Conservation (phyloP, 2,329 filamentous ascomycete genomes). For the Fonsecaea nubica region DNA sequence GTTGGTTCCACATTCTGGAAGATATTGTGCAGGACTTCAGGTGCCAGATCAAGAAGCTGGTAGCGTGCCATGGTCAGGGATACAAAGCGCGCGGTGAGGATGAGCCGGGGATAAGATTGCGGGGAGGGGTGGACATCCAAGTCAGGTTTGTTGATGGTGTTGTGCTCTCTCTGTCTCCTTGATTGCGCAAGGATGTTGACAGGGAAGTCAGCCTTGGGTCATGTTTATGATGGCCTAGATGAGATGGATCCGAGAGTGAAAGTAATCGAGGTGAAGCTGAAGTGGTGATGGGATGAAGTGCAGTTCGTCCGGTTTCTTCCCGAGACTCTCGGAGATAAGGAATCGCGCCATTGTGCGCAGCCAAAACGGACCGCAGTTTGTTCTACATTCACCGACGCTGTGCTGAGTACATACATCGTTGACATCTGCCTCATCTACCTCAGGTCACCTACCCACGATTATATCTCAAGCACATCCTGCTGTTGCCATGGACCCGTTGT, state of each 20-base stretch:
- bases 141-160: not conserved
- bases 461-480: not conserved
- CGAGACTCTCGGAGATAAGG: slow-evolving; percentile 11
- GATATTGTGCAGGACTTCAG: slow-evolving; percentile 69
- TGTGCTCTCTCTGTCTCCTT: not conserved
- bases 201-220: not conserved
- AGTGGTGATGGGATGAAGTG: not conserved
- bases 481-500: not conserved
- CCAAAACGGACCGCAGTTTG: not conserved
- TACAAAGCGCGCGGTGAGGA: not conserved
- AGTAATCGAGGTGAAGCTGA: not conserved
- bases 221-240: slow-evolving; percentile 1
- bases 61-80: slow-evolving; percentile 28
- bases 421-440: too few relatives aligned
- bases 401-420: not conserved
- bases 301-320: not conserved
- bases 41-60: slow-evolving; percentile 54
- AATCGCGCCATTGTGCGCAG: not conserved
- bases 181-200: not conserved
- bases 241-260: not conserved
- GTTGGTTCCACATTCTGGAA: slow-evolving; percentile 62
- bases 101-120: slow-evolving; percentile 1
- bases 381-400: not conserved
- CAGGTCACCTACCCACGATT: not conserved
- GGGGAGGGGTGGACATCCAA: not conserved